Evolutionary conservation across 2,329 filamentous ascomycete species (phyloP).

Genomic region (Penicillium sp.): DNA sequence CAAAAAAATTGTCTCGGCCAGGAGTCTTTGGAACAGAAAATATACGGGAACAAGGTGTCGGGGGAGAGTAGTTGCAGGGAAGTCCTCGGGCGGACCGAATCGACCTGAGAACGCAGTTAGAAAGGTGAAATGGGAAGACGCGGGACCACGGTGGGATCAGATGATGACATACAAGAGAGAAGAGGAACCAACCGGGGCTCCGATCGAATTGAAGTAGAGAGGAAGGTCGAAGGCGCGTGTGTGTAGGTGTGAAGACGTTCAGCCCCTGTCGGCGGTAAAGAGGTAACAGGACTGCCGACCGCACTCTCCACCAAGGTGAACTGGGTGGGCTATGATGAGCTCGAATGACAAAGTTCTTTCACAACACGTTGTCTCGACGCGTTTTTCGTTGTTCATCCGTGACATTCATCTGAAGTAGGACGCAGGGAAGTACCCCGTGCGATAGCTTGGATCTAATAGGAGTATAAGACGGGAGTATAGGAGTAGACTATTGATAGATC

Average conservation of each 20-base stretch:
- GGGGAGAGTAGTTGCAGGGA: constrained; percentile 1
- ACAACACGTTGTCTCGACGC: neutral
- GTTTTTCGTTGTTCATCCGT: neutral
- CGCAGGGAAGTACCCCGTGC: neutral
- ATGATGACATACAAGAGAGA: neutral
- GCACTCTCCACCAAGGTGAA: neutral
- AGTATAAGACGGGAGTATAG: neutral
- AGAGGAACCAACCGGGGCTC: constrained; percentile 26
- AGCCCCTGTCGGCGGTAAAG: constrained; percentile 27
- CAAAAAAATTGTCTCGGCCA: constrained; percentile 13
- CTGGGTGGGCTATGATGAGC: neutral
- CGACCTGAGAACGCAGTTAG: constrained; percentile 5
- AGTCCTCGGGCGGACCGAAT: constrained; percentile 1
- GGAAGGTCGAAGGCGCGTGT: constrained; percentile 7
- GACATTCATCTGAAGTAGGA: constrained; percentile 1
- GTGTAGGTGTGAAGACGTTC: neutral
- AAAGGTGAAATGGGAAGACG: constrained; percentile 10
- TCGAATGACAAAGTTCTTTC: neutral
- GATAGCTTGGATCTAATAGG: neutral
- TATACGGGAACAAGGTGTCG: constrained; percentile 5
- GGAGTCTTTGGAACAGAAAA: constrained; percentile 4
- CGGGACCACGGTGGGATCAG: neutral
- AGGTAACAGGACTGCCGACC: constrained; percentile 25
- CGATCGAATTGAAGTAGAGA: constrained; percentile 17
- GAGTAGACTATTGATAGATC: constrained; percentile 1